Conservation (phyloP, 1,284 basidiomycete species). For the Sporisorium sorghi region DNA sequence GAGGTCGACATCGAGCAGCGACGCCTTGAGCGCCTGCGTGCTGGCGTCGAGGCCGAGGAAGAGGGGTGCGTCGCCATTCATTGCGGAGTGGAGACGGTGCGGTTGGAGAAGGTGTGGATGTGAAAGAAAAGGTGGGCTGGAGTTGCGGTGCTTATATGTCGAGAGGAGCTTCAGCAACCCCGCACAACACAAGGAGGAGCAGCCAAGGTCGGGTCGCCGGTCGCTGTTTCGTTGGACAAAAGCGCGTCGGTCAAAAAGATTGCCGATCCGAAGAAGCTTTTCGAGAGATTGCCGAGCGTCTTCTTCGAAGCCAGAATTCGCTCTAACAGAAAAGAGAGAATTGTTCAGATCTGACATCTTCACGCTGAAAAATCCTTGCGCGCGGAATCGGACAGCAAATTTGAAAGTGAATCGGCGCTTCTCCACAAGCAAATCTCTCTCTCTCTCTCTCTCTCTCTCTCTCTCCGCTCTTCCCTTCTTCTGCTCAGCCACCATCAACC, state of each 20-base stretch:
- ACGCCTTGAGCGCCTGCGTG: slow-evolving; percentile 84
- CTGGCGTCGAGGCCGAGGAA: slow-evolving; percentile 89
- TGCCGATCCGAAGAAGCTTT: slow-evolving; percentile 9
- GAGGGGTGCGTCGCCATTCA: slow-evolving; percentile 68
- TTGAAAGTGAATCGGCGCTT: background rate
- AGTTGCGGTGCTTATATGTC: background rate
- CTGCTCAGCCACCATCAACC: background rate
- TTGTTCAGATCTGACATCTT: background rate
- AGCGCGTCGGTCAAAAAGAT: slow-evolving; percentile 22
- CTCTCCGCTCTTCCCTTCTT: background rate
- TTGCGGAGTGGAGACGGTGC: background rate
- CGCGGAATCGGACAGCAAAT: slow-evolving; percentile 2
- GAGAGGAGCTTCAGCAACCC: background rate
- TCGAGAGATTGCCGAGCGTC: slow-evolving; percentile 12
- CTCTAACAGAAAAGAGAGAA: background rate
- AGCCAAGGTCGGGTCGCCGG: slow-evolving; percentile 37
- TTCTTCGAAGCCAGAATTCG: no score
- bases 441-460: background rate
- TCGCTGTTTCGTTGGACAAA: slow-evolving; percentile 2
- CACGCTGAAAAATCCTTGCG: background rate
- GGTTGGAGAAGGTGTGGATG: background rate
- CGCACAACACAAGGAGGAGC: slow-evolving; percentile 1
- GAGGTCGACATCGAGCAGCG: slow-evolving; percentile 75
- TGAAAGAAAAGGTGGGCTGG: no score
- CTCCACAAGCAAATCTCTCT: background rate